Percentiles rank a stretch among this genome's conserved stretches.
phyloP scores from a whole-genome alignment of 2,329 filamentous ascomycete species.

The Paraphoma chrysanthemicola region DNA sequence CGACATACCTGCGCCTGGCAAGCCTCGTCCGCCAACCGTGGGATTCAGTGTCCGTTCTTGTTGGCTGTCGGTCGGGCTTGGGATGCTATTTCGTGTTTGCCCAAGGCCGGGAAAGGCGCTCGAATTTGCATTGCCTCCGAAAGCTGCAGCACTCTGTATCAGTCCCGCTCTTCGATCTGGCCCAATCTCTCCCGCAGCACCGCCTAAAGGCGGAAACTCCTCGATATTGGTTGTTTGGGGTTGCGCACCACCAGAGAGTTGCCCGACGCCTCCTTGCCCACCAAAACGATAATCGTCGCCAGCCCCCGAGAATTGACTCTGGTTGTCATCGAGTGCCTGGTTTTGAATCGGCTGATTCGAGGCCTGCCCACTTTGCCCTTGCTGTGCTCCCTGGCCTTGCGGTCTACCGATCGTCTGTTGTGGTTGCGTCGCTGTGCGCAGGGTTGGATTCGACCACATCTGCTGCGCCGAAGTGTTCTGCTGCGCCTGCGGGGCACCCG shows the following conservation, averaged over 20 bases:
- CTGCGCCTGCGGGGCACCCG: conserved; percentile 62
- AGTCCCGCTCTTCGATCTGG: conserved; percentile 59
- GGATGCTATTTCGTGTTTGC: conserved; percentile 53
- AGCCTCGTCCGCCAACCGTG: conserved; percentile 37
- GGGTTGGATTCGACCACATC: conserved; percentile 64
- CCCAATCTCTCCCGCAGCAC: conserved; percentile 58
- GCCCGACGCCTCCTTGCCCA: conserved; percentile 60
- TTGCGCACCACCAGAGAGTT: conserved; percentile 57
- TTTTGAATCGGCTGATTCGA: conserved; percentile 54
- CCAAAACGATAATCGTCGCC: conserved; percentile 65
- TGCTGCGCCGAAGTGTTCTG: conserved; percentile 60
- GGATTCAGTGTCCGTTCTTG: conserved; percentile 42
- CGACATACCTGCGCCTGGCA: conserved; percentile 30
- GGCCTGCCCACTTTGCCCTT: conserved; percentile 42
- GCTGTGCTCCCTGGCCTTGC: conserved; percentile 48
- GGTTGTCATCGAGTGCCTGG: conserved; percentile 50
- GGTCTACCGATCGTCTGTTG: conserved; percentile 62
- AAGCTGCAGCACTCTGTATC: conserved; percentile 58
- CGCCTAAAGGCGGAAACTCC: conserved; percentile 67
- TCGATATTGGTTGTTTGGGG: conserved; percentile 65
- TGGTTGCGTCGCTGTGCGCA: conserved; percentile 55
- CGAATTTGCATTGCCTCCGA: conserved; percentile 43
- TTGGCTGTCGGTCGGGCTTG: conserved; percentile 47
- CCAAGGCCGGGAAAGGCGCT: conserved; percentile 51
- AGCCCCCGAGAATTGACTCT: conserved; percentile 59